A percentile compares a stretch with the other conserved stretches of the same genome.
Evolutionary conservation across 2,329 filamentous ascomycete species (phyloP).

Genomic region (Aspergillus awamori): DNA sequence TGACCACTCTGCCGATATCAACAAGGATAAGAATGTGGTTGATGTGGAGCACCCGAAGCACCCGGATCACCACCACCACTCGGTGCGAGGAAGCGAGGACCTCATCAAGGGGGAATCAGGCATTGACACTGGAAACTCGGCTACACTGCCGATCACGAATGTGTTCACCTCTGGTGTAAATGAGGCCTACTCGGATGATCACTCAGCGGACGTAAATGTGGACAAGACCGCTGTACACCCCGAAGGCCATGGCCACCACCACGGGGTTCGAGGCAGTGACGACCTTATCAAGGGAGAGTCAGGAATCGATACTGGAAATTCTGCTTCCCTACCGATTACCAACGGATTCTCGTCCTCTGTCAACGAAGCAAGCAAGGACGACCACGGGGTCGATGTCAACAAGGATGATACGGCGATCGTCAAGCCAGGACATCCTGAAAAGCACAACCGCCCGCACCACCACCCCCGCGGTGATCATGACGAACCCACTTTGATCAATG

Average conservation of each 20-base stretch:
- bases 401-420: slow-evolving; percentile 1
- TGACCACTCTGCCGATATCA: slow-evolving; percentile 26
- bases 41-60: background rate
- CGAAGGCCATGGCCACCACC: background rate
- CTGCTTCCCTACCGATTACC: slow-evolving; percentile 1
- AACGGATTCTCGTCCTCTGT: slow-evolving; percentile 4
- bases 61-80: background rate
- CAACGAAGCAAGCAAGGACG: slow-evolving; percentile 24
- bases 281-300: background rate
- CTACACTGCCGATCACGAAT: background rate
- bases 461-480: background rate
- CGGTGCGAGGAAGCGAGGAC: background rate
- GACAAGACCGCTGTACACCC: too few relatives aligned
- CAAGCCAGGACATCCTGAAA: background rate
- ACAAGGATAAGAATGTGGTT: slow-evolving; percentile 12
- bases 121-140: slow-evolving; percentile 19
- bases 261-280: background rate
- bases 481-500: slow-evolving; percentile 21
- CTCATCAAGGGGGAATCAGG: slow-evolving; percentile 7
- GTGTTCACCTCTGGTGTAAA: background rate
- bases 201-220: background rate
- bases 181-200: background rate
- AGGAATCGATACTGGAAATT: slow-evolving; percentile 21
- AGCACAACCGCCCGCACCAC: background rate
- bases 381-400: slow-evolving; percentile 27